Base-by-base conservation (phyloP, 805 yeast genomes). In the Lachancea sp. region DNA sequence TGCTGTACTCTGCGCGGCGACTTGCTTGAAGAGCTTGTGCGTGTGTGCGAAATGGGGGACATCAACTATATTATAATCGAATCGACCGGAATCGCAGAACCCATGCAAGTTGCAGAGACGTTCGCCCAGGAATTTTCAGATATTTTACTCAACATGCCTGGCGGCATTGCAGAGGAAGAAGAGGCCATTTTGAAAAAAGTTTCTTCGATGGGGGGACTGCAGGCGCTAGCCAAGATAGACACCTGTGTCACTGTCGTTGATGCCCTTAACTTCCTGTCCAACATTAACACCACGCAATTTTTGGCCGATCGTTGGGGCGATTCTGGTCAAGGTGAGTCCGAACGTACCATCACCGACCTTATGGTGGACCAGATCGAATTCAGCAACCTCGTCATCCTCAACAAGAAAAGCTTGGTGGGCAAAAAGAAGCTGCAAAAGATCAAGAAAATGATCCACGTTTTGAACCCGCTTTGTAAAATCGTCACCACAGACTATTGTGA, bases 51-150 rank as follows among this genome's bases (percentile, higher is more conserved):
- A 25, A 46, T 54, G 8, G 68, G 66, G 10, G 62, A 60, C 29
- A 69, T 66, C 38, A 66, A 72, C 36, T 72, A 72, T 49, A 68
- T 72, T 36, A 58, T 72, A 8, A 72, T 72, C 34, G 77, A 72
- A 51, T 65, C 72, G 7, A 70, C 76, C 3, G 77, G 77, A 25
- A 69, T 72, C 20, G 66, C 72, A 17, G 77, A 72, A 51, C 76
- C 77, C 25, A 70, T 71, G 74, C 75, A 72, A 50, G 74, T 72
- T 15, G 77, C 77, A 0, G 75, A 72, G 50, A 73, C 76, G 2
- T 72, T 72, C 48, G 66, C 74, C 4, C 57, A 60, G 11, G 74
- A 72, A 46, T 72, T 71, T 48, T 58, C 72, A 5, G 59, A 65
- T 15, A 52, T 64, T 33, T 50, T 70, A 44, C 49, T 69, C 12